Evolutionary conservation across 257 asterid genomes (phyloP).

Genomic region (Solanum arcanum): DNA sequence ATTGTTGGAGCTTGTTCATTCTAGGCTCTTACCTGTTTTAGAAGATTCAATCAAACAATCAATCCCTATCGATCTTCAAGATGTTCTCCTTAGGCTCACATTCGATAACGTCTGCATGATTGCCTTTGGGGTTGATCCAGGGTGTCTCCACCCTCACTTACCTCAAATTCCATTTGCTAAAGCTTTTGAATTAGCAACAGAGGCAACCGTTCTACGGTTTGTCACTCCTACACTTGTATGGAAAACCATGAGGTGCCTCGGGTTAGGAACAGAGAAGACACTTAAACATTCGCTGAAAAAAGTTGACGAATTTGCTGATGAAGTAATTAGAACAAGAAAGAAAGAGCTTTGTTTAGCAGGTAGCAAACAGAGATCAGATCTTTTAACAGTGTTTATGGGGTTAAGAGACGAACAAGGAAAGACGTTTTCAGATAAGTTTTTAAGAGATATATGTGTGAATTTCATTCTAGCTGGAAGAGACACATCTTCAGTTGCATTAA

Average conservation of each 20-base stretch:
- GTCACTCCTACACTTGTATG: slow-evolving; percentile 69
- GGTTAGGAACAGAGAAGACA: slow-evolving; percentile 51
- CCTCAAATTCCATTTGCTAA: slow-evolving; percentile 80
- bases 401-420: slow-evolving; percentile 44
- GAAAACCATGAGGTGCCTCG: slow-evolving; percentile 53
- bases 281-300: slow-evolving; percentile 39
- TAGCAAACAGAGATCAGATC: slow-evolving; percentile 37
- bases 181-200: slow-evolving; percentile 89
- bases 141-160: slow-evolving; percentile 56
- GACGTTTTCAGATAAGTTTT: slow-evolving; percentile 42
- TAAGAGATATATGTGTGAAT: slow-evolving; percentile 84
- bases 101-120: slow-evolving; percentile 91
- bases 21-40: slow-evolving; percentile 57
- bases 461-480: slow-evolving; percentile 93
- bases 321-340: slow-evolving; percentile 61
- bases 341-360: slow-evolving; percentile 33
- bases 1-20: slow-evolving; percentile 64
- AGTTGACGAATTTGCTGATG: slow-evolving; percentile 61
- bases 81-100: slow-evolving; percentile 61
- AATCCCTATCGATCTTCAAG: slow-evolving; percentile 49
- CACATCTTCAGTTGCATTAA: slow-evolving; percentile 89
- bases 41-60: slow-evolving; percentile 30
- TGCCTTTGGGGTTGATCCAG: slow-evolving; percentile 95
- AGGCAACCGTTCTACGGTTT: slow-evolving; percentile 57
- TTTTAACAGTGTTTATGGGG: slow-evolving; percentile 74